Evolutionary conservation across 305 asterid species (phyloP), one percentile per base, ranked within the genome.

Genomic region (Solanum hybrid): DNA sequence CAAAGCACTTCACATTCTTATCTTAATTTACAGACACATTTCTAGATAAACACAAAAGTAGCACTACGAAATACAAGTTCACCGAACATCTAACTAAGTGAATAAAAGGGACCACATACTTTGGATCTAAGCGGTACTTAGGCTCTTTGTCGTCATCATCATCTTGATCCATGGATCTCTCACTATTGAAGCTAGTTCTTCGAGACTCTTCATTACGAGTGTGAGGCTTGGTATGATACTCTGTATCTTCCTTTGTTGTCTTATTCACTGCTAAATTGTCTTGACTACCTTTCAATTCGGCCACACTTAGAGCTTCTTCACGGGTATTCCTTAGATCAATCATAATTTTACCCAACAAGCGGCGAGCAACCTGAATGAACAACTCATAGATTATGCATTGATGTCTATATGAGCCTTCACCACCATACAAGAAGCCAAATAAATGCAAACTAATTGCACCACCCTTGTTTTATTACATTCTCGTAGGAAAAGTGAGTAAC

Each of bases 51-150:
- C 29, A 19, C 45, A 6, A 31, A 85, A 60, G 73, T 60, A 85
- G 13, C n/a, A 60, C 32, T 19, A 35, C 51, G 24, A 85, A 56
- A 56, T 85, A 32, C 7, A 56, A 85, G 76, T 85, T 85, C 45
- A 31, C 29, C 73, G 7, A 56, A 51, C 76, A 56, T 31, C 75
- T 85, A 32, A 31, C 11, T 56, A 85, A 77, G 77, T 35, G 76
- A 26, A 80, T 34, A 26, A 17, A 51, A 78, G 88, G 51, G 29
- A 14, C 9, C 22, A 64, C 88, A 78, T 94, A 96, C 99, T 97
- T 95, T 87, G 99, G 99, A 91, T 97, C 99, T 91, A 97, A 90
- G 78, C 99, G 99, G 91, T 97, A 97, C 93, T 97, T 93, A 75
- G 93, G 94, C 94, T 94, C 95, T 90, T 93, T 93, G 90, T 90